Evolutionary conservation across 495 filamentous ascomycete species (phyloP), one percentile per base, ranked within the genome.

Genomic region (Terfezia boudieri): DNA sequence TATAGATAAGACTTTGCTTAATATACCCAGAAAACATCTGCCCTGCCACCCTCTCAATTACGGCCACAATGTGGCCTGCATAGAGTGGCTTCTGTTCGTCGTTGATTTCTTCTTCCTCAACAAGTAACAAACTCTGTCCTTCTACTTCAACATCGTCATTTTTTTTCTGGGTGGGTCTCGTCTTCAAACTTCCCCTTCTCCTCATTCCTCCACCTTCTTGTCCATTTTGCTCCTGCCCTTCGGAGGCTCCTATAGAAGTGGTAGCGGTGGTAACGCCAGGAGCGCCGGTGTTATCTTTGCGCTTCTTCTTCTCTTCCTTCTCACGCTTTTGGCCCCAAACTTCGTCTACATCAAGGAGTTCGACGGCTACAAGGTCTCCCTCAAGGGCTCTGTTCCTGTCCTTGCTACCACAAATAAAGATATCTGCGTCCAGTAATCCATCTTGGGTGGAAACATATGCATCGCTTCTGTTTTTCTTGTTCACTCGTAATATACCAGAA

Each of bases 291-390:
- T 93, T 90, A 63, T 98, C 90, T 73, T 98, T 98, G 66, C 90
- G 83, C 72, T 96, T 96, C 79, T 98, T 98, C 74, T 98, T 98
- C 63, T 98, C 90, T 67, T 98, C 90, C 65, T 98, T 98, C 66
- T 98, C 90, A 22, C 85, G 83, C 73, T 98, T 98, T 70, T 98
- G 90, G 14, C 81, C 77, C 90, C 90, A 98, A 9, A 98, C 90
- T 63, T 98, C 90, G 66, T 96, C 90, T 2, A 98, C 90, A 65
- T 98, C 90, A 32, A 98, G 80, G 17, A 98, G 80, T 66, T 98
- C 90, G 53, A 98, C 79, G 36, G 90, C 90, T 53, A 98, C 90
- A 53, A 89, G 75, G 65, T 98, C 90, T 56, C 90, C 90, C 69
- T 96, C 90, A 26, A 98, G 73, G 36, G 90, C 90, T 62, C 90